Evolutionary conservation across 1,139 yeast species (phyloP), one percentile per base, ranked within the genome.

Genomic region (Yamadazyma dushanensis): DNA sequence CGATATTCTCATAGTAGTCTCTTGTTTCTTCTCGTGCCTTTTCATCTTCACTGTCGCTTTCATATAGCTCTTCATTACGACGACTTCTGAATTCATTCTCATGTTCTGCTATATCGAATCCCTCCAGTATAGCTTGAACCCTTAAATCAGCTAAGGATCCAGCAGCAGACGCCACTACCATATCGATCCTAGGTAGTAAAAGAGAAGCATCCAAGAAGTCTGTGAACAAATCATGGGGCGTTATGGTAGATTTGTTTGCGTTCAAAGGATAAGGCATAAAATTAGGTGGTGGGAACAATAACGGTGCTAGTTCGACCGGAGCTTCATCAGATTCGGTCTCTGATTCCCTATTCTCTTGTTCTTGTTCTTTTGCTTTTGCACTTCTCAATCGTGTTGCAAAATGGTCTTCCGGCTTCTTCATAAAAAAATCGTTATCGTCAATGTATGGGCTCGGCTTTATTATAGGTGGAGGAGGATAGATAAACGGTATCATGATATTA

Each of bases 121-220:
- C 65, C 45, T 66, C 73, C 16, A 56, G 50, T 6, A 34, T 35
- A 0, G 75, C 73, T 40, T 64, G 72, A 6, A 46, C 29, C 36
- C 51, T 54, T 41, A 70, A 53, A 34, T 70, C 76, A 42, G 56
- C 58, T 29, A 70, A 58, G 15, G 73, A 61, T 2, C 75, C 76
- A 0, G 76, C 76, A 6, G 76, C 76, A 49, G 74, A 67, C 7
- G 76, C 76, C 15, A 68, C 57, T 15, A 70, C 74, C 76, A 70
- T 70, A 41, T 70, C 75, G 8, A 61, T 58, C 25, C 74, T 49
- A 1, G 76, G 76, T 22, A 69, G 50, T 19, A 56, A 40, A 19
- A 59, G 56, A 43, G 60, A 61, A 5, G 76, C 76, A 22, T 65
- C 67, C 20, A 69, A 41, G 35, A 69, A 58, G 16, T 60, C 56